phyloP scores from a whole-genome alignment of 257 asterid species.

The Nicotiana knightiana region DNA sequence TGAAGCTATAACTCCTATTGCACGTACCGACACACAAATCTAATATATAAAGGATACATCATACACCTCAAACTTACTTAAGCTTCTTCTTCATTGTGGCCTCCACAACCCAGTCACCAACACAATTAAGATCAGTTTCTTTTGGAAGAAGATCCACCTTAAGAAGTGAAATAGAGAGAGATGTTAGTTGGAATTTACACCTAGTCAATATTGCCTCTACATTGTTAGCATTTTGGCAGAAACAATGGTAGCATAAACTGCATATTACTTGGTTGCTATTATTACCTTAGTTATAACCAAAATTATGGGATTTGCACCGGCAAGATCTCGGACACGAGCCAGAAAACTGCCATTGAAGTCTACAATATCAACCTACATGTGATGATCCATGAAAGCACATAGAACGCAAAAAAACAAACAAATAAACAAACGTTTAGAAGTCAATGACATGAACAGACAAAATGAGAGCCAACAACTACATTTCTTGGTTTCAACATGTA shows the following conservation, averaged over 20 bases:
- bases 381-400: constrained; percentile 4
- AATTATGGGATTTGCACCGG: constrained; percentile 93
- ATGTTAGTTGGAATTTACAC: not conserved
- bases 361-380: constrained; percentile 82
- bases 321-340: constrained; percentile 81
- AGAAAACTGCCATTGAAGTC: constrained; percentile 95
- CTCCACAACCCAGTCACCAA: constrained; percentile 99
- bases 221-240: not conserved
- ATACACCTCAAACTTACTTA: constrained; percentile 53
- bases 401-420: not conserved
- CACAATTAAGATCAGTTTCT: constrained; percentile 90
- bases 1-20: not conserved
- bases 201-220: not conserved
- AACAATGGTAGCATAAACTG: not conserved
- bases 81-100: constrained; percentile 93
- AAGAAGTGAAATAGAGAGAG: constrained; percentile 16
- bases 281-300: constrained; percentile 86
- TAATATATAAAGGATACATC: not conserved
- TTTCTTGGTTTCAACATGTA: not conserved
- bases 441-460: not conserved
- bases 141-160: constrained; percentile 98
- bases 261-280: not conserved
- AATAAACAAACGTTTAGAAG: constrained; percentile 1
- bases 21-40: not conserved
- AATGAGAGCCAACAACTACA: not conserved